Conservation (phyloP, 345 rosid species). For the Arabidopsis suecica region DNA sequence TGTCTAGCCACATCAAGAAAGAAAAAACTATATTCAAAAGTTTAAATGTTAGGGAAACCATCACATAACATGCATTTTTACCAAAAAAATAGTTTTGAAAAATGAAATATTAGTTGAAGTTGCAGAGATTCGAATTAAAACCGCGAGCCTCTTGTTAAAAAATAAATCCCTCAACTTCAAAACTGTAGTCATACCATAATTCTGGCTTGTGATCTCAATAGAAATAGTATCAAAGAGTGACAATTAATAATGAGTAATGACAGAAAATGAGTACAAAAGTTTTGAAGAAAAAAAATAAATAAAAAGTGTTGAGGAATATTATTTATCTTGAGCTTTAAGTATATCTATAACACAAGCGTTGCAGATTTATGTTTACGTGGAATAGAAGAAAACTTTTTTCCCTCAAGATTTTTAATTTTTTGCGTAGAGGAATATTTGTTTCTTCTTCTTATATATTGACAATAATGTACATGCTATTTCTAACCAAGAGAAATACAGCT, state of each 20-base stretch:
- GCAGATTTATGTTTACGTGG: conserved; percentile 42
- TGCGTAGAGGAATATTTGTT: conserved; percentile 37
- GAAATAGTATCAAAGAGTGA: conserved; percentile 11
- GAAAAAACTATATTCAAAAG: background rate
- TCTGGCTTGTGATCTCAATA: background rate
- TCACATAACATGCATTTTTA: background rate
- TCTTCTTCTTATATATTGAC: conserved; percentile 11
- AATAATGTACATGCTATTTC: background rate
- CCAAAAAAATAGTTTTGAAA: background rate
- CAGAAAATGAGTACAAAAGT: conserved; percentile 25
- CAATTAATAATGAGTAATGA: conserved; percentile 33
- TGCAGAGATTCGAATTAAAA: background rate
- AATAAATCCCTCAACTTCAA: background rate
- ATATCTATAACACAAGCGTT: conserved; percentile 19
- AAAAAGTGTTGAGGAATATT: conserved; percentile 30
- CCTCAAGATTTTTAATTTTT: background rate
- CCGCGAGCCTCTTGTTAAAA: background rate
- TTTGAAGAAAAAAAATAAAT: background rate
- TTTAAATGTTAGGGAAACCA: background rate
- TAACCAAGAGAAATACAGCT: background rate
- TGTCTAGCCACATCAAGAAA: conserved; percentile 1
- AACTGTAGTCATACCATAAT: conserved; percentile 2
- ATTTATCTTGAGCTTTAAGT: conserved; percentile 41
- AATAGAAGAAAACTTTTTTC: conserved; percentile 26
- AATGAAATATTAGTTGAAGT: background rate